A percentile compares a stretch with the other conserved stretches of the same genome.
These are phyloP conservation scores for Dinochytrium kinnereticum DNA, from an alignment of 371 early-diverging fungal species.

Conservation along the genomic window DNA sequence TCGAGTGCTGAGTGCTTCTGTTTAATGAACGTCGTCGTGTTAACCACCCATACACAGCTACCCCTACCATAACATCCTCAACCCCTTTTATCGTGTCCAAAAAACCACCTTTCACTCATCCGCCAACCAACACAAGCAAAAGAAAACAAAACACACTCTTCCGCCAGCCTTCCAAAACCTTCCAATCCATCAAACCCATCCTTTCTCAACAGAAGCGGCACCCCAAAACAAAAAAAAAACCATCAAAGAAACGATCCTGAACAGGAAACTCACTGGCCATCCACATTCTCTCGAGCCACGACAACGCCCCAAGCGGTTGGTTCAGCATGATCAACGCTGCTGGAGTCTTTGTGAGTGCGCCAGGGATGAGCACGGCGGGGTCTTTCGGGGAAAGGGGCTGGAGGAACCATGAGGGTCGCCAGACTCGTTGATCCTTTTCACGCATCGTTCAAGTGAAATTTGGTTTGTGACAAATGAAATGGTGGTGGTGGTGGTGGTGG, in stretches of 20 bases:
- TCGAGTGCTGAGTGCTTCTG: no score
- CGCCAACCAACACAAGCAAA: no score
- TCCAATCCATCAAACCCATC: neutral
- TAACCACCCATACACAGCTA: no score
- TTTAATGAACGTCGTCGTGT: no score
- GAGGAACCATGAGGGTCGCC: conserved; percentile 13
- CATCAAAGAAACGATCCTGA: neutral
- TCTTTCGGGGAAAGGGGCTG: neutral
- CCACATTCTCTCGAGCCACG: conserved; percentile 24
- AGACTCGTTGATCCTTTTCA: neutral
- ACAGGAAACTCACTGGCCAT: neutral
- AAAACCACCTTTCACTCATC: no score
- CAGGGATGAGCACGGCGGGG: neutral
- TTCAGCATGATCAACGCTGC: conserved; percentile 62
- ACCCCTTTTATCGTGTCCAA: no score
- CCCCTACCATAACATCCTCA: no score
- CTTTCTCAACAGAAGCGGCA: neutral
- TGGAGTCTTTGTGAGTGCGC: neutral
- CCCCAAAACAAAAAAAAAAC: neutral
- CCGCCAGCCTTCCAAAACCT: no score
- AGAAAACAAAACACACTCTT: no score
- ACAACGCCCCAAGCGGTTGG: conserved; percentile 56
- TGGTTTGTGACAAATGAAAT: no score
- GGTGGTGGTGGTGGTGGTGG: no score
- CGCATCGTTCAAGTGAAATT: no score